Evolutionary conservation across 1,284 basidiomycete species (phyloP).

Genomic region (Tilletiopsis washingtonensis): DNA sequence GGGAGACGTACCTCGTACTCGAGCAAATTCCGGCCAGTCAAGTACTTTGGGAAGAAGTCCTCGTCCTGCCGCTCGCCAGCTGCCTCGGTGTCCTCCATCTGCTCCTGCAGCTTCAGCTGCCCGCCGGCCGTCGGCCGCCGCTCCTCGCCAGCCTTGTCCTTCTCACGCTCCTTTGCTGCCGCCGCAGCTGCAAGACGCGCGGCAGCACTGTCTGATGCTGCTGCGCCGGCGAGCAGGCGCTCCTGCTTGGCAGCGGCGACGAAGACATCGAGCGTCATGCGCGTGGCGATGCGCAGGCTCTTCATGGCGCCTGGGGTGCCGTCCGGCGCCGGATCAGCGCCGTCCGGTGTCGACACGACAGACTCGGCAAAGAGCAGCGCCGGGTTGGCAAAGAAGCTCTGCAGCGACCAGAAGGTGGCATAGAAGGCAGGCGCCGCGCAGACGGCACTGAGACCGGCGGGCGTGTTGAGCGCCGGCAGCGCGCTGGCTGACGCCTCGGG

Average conservation of each 20-base stretch:
- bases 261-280: conserved; percentile 27
- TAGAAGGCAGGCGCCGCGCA: conserved; percentile 25
- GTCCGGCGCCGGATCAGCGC: conserved; percentile 25
- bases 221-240: conserved; percentile 14
- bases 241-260: conserved; percentile 23
- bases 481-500: not conserved
- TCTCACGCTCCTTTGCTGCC: too few species aligned
- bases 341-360: not conserved
- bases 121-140: not conserved
- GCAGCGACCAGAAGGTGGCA: conserved; percentile 36
- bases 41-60: conserved; percentile 83
- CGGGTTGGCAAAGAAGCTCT: conserved; percentile 37
- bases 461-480: conserved; percentile 2
- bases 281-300: conserved; percentile 20
- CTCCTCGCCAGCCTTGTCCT: too few species aligned
- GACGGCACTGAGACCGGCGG: not conserved
- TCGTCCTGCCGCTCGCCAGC: conserved; percentile 14
- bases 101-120: not conserved
- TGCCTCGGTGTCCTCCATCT: not conserved
- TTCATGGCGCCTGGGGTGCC: conserved; percentile 24
- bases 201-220: not conserved
- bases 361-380: conserved; percentile 15
- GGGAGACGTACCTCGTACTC: conserved; percentile 58
- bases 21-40: conserved; percentile 74
- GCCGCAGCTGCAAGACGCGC: not conserved